phyloP scores from a whole-genome alignment of 2,329 filamentous ascomycete genomes.

The Lachnellula occidentalis region DNA sequence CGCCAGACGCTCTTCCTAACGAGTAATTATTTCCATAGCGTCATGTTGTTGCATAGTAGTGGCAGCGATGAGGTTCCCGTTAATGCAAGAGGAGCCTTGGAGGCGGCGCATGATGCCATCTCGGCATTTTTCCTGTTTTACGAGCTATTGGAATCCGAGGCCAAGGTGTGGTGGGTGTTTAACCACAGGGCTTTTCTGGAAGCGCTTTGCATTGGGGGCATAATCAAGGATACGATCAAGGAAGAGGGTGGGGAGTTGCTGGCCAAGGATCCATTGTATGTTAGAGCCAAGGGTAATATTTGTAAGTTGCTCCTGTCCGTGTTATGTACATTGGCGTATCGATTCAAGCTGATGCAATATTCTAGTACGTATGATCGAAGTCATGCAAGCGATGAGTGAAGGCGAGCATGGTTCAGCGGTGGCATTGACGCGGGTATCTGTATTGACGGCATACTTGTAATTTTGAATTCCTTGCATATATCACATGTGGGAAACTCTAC shows the following conservation, averaged over 20 bases:
- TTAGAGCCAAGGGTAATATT: constrained; percentile 56
- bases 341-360: constrained; percentile 1
- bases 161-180: constrained; percentile 79
- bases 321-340: not conserved
- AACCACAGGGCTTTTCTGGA: constrained; percentile 77
- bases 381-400: constrained; percentile 54
- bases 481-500: not conserved
- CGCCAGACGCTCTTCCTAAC: constrained; percentile 72
- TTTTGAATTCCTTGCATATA: not conserved
- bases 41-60: constrained; percentile 72
- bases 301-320: constrained; percentile 38
- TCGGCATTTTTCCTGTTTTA: constrained; percentile 70
- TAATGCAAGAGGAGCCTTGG: constrained; percentile 64
- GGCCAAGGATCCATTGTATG: constrained; percentile 50
- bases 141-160: constrained; percentile 62
- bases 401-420: constrained; percentile 52
- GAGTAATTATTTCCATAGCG: constrained; percentile 78
- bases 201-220: constrained; percentile 61
- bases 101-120: constrained; percentile 71
- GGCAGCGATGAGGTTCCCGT: constrained; percentile 57
- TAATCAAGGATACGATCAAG: constrained; percentile 47
- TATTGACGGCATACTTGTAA: constrained; percentile 45
- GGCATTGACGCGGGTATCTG: constrained; percentile 52
- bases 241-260: constrained; percentile 44
- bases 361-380: constrained; percentile 56